A percentile compares a stretch with the other conserved stretches of the same genome.
Evolutionary conservation across 495 filamentous ascomycete species (phyloP).

Genomic region (Aspergillus asperescens): DNA sequence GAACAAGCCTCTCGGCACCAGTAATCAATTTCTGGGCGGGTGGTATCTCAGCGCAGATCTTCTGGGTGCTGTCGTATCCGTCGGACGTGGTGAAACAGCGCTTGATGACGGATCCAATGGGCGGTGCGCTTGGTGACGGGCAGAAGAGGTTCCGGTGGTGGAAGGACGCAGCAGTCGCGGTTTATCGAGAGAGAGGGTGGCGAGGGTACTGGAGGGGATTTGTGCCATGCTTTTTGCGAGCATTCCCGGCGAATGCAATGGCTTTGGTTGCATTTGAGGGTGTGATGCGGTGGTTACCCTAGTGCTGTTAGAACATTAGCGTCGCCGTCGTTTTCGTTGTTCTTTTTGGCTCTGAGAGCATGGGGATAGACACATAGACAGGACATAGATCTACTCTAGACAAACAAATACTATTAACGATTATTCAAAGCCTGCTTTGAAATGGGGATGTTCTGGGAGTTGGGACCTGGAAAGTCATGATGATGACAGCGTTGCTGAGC

Average conservation of each 20-base stretch:
- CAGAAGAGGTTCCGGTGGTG: slow-evolving; percentile 65
- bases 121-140: slow-evolving; percentile 62
- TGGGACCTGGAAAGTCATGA: too few relatives aligned
- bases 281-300: slow-evolving; percentile 61
- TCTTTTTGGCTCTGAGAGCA: background rate
- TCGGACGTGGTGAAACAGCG: slow-evolving; percentile 94
- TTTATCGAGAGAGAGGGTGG: slow-evolving; percentile 68
- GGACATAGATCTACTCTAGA: background rate
- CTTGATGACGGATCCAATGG: slow-evolving; percentile 93
- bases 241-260: slow-evolving; percentile 95
- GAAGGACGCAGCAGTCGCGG: slow-evolving; percentile 71
- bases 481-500: background rate
- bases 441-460: background rate
- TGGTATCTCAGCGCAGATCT: slow-evolving; percentile 83
- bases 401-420: background rate
- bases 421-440: background rate
- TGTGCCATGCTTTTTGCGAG: slow-evolving; percentile 83
- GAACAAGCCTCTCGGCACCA: slow-evolving; percentile 69
- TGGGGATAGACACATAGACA: background rate
- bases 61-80: slow-evolving; percentile 89
- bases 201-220: slow-evolving; percentile 92
- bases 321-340: background rate
- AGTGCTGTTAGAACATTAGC: too few relatives aligned
- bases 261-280: slow-evolving; percentile 90
- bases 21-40: slow-evolving; percentile 96